A percentile compares a stretch with the other conserved stretches of the same genome.
phyloP scores from a whole-genome alignment of 2,329 filamentous ascomycete genomes.

The Aureobasidium sp. region DNA sequence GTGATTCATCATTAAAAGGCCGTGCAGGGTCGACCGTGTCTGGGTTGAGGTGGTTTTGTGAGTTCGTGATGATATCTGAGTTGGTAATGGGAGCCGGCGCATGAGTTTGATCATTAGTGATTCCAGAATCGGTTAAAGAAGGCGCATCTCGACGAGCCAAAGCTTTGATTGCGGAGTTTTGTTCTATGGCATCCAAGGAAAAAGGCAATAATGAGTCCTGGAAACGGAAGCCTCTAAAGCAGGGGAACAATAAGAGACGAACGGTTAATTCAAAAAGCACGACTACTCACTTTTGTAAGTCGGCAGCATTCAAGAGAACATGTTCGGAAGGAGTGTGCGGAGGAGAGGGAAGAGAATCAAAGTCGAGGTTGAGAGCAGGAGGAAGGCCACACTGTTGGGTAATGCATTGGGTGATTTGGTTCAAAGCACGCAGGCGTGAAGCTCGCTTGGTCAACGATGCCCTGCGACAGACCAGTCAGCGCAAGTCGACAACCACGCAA shows the following conservation, averaged over 20 bases:
- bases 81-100: background rate
- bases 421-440: conserved; percentile 83
- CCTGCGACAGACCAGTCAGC: conserved; percentile 24
- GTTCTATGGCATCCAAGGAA: conserved; percentile 12
- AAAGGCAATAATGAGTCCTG: conserved; percentile 45
- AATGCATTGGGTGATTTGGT: conserved; percentile 63
- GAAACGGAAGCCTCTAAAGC: conserved; percentile 46
- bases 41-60: background rate
- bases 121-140: background rate
- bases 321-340: conserved; percentile 40
- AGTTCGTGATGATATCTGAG: background rate
- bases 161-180: conserved; percentile 8
- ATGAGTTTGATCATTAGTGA: background rate
- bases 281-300: conserved; percentile 46
- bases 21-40: background rate
- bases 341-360: conserved; percentile 32
- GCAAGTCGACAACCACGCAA: conserved; percentile 30
- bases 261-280: conserved; percentile 4
- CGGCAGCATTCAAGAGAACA: conserved; percentile 49
- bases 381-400: conserved; percentile 15
- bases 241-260: background rate
- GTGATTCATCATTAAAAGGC: background rate
- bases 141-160: background rate
- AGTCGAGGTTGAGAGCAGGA: conserved; percentile 40
- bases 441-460: conserved; percentile 67